phyloP scores from a whole-genome alignment of 2,329 filamentous ascomycete species.

The Ascochyta fabae region DNA sequence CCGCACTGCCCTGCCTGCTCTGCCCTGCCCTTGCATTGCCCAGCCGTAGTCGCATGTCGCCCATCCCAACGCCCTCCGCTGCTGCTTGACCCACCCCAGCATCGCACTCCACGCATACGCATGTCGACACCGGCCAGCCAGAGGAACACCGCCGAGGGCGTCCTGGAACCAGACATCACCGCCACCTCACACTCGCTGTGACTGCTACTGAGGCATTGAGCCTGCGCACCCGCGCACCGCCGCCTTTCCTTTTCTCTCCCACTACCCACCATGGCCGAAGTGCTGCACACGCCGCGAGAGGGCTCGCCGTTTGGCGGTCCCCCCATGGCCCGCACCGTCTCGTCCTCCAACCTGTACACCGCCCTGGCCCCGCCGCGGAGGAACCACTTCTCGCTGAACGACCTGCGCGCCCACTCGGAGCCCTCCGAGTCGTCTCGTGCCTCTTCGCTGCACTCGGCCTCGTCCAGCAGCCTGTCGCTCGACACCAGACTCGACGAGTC shows the following conservation, averaged over 20 bases:
- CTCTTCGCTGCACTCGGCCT: constrained; percentile 67
- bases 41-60: constrained; percentile 14
- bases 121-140: constrained; percentile 39
- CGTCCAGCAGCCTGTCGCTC: constrained; percentile 68
- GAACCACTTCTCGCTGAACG: constrained; percentile 44
- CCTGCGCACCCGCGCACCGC: constrained; percentile 10
- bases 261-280: constrained; percentile 48
- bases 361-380: constrained; percentile 41
- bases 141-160: constrained; percentile 34
- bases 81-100: constrained; percentile 16
- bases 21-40: constrained; percentile 16
- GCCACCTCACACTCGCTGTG: constrained; percentile 19
- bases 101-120: constrained; percentile 31
- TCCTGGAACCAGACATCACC: constrained; percentile 29
- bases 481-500: constrained; percentile 61
- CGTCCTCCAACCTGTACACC: constrained; percentile 54
- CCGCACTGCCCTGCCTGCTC: background rate
- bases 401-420: constrained; percentile 46
- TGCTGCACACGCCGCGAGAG: constrained; percentile 36
- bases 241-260: too few relatives aligned
- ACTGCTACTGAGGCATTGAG: constrained; percentile 33
- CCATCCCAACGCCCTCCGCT: constrained; percentile 19
- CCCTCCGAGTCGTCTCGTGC: constrained; percentile 49
- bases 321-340: constrained; percentile 50
- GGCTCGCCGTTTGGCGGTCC: constrained; percentile 43